A percentile compares a stretch with the other conserved stretches of the same genome.
Evolutionary conservation across 176 grass and related monocot species (phyloP).

Genomic region (Avena insularis): DNA sequence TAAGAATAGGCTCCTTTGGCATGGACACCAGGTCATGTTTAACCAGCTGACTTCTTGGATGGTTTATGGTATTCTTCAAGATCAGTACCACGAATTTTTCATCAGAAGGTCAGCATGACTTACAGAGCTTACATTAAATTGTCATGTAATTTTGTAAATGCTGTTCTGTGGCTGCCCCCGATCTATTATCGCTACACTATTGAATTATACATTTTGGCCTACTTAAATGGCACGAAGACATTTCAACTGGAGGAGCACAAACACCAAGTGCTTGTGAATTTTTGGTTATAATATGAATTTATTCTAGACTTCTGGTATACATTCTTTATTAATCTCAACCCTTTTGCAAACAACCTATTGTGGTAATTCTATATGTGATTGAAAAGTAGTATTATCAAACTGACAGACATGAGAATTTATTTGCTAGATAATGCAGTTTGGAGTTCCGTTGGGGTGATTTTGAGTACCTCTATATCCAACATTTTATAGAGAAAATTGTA

Average conservation of each 20-base stretch:
- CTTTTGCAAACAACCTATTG: neutral
- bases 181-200: conserved; percentile 18
- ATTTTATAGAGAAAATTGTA: neutral
- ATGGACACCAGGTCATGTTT: conserved; percentile 99
- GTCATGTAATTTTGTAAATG: neutral
- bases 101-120: conserved; percentile 75
- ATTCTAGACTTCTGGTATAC: neutral
- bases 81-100: conserved; percentile 93
- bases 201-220: neutral
- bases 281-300: conserved; percentile 25
- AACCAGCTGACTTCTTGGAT: conserved; percentile 96
- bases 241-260: conserved; percentile 10
- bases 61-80: conserved; percentile 99
- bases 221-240: neutral
- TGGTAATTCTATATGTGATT: neutral
- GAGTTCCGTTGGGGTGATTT: neutral
- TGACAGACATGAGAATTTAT: neutral
- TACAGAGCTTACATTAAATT: conserved; percentile 34
- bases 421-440: conserved; percentile 3
- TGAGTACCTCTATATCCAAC: neutral
- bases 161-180: conserved; percentile 4
- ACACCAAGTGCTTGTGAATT: conserved; percentile 27
- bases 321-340: neutral
- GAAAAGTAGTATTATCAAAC: conserved; percentile 4
- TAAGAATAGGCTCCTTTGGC: conserved; percentile 88